Evolutionary conservation across 2,329 filamentous ascomycete species (phyloP).

Genomic region (Aspergillus quadrilineatus): DNA sequence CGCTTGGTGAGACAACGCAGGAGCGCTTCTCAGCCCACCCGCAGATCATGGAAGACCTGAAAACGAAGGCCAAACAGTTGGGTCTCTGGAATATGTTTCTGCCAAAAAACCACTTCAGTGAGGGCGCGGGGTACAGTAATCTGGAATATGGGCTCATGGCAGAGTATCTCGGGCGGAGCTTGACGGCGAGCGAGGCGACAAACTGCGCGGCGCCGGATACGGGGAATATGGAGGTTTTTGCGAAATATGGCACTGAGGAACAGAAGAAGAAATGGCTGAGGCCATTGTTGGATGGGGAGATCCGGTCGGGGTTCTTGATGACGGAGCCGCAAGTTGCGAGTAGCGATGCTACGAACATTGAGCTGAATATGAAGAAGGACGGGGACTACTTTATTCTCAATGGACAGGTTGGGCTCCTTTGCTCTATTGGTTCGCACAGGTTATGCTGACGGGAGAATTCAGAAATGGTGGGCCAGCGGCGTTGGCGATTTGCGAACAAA

Average conservation of each 20-base stretch:
- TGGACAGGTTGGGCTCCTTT: conserved; percentile 46
- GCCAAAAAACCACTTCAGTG: conserved; percentile 82
- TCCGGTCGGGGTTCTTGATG: conserved; percentile 89
- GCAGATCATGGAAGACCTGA: conserved; percentile 80
- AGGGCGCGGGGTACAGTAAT: conserved; percentile 91
- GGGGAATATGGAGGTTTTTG: conserved; percentile 92
- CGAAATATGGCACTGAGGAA: conserved; percentile 81
- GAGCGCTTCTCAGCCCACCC: conserved; percentile 79
- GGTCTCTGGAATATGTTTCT: conserved; percentile 99
- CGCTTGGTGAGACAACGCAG: conserved; percentile 68
- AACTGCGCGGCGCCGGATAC: conserved; percentile 92
- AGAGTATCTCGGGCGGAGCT: conserved; percentile 88
- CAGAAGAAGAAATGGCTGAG: conserved; percentile 83
- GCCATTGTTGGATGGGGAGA: conserved; percentile 78
- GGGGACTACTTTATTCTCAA: conserved; percentile 90
- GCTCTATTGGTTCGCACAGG: background rate
- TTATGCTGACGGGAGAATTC: conserved; percentile 6
- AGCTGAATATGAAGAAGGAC: conserved; percentile 76
- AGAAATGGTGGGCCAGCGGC: conserved; percentile 99
- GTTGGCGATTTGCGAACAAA: conserved; percentile 89
- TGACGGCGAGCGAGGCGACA: conserved; percentile 68
- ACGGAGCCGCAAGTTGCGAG: conserved; percentile 86
- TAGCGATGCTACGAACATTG: conserved; percentile 89
- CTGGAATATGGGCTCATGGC: conserved; percentile 98
- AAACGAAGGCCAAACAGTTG: conserved; percentile 74